Percentiles rank a stretch among this genome's conserved stretches.
Conservation (phyloP, 495 filamentous ascomycete species). For the Talaromyces trachyspermus region DNA sequence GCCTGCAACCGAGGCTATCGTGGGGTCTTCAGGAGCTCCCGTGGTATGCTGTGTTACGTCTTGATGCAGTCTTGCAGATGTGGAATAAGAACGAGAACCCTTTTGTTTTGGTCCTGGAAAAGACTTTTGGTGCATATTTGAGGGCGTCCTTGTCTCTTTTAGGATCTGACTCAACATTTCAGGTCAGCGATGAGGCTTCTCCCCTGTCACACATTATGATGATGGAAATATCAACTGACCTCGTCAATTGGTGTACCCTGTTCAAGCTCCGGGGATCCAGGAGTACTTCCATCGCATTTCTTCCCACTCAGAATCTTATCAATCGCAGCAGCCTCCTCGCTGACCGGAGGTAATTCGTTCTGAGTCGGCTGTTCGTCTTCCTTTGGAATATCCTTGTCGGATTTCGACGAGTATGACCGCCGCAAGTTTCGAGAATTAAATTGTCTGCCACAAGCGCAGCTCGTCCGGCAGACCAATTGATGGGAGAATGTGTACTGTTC, state of each 20-base stretch:
- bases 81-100: conserved; percentile 53
- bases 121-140: conserved; percentile 61
- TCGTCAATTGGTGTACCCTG: conserved; percentile 61
- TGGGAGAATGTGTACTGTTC: conserved; percentile 19
- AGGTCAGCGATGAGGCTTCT: neutral
- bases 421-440: conserved; percentile 14
- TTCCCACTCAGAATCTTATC: conserved; percentile 43
- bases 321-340: conserved; percentile 56
- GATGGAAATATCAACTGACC: conserved; percentile 30
- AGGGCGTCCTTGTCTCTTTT: conserved; percentile 53
- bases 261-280: conserved; percentile 53
- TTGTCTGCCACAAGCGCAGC: neutral
- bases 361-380: conserved; percentile 34
- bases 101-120: conserved; percentile 50
- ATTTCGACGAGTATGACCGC: conserved; percentile 34
- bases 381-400: conserved; percentile 35
- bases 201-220: neutral
- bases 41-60: conserved; percentile 16
- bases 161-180: conserved; percentile 45
- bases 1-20: conserved; percentile 27
- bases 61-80: conserved; percentile 34
- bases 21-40: conserved; percentile 15
- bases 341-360: conserved; percentile 52
- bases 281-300: conserved; percentile 31
- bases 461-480: conserved; percentile 4